These are phyloP conservation scores for Orbilia javanica DNA, from an alignment of 2,329 filamentous ascomycete species.

Conservation along the genomic window DNA sequence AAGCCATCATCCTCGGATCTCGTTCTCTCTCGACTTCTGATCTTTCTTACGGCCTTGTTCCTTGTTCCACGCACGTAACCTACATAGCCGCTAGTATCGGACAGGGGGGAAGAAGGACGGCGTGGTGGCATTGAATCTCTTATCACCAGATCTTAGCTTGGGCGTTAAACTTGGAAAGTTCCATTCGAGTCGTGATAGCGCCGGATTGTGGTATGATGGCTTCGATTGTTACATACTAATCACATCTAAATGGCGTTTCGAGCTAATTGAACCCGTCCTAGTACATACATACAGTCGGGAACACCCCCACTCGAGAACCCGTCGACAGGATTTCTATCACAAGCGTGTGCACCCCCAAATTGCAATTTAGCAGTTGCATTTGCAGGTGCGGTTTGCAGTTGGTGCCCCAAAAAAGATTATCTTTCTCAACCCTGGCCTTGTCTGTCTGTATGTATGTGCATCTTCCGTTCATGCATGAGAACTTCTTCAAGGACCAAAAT, in stretches of 20 bases:
- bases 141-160: conserved; percentile 9
- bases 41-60: conserved; percentile 4
- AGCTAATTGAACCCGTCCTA: conserved; percentile 14
- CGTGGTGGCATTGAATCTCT: conserved; percentile 12
- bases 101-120: not conserved
- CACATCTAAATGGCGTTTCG: conserved; percentile 11
- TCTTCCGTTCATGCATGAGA: conserved; percentile 50
- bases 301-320: conserved; percentile 7
- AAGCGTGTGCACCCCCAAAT: not conserved
- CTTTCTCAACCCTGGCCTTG: not conserved
- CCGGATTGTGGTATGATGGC: not conserved
- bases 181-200: not conserved
- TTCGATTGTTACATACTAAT: not conserved
- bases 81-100: conserved; percentile 23
- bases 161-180: not conserved
- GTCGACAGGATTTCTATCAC: conserved; percentile 9
- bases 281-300: too few species aligned
- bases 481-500: conserved; percentile 15
- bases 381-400: not conserved
- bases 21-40: not conserved
- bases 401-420: conserved; percentile 8
- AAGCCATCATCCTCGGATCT: conserved; percentile 31
- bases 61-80: conserved; percentile 22
- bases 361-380: not conserved
- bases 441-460: too few species aligned